These are phyloP conservation scores for Ascoidea rubescens DNA, from an alignment of 805 yeast genomes.

Conservation along the genomic window DNA sequence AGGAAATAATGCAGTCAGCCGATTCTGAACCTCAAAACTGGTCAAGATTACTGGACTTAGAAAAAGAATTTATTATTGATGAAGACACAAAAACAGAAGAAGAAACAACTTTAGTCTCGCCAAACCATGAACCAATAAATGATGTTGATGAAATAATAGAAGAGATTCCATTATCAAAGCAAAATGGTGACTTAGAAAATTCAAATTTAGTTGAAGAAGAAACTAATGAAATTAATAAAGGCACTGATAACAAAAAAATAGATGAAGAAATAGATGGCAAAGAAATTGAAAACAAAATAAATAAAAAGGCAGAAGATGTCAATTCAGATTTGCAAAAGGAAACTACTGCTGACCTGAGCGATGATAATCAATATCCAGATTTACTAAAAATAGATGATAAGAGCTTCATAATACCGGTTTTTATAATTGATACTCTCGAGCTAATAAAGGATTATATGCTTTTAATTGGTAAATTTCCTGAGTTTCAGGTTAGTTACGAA, in stretches of 20 bases:
- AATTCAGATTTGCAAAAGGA: too few species aligned
- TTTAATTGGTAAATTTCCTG: slow-evolving; percentile 26
- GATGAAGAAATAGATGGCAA: background rate
- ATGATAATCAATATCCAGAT: too few species aligned
- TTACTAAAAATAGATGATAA: slow-evolving; percentile 17
- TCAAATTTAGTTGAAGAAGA: background rate
- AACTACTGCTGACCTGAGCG: too few species aligned
- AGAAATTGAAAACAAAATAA: background rate
- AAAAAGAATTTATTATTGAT: background rate
- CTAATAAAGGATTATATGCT: slow-evolving; percentile 26
- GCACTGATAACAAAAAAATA: too few species aligned
- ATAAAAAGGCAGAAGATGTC: slow-evolving; percentile 11
- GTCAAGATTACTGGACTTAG: slow-evolving; percentile 22
- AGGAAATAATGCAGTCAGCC: slow-evolving; percentile 34
- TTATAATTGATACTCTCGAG: slow-evolving; percentile 13
- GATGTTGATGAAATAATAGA: background rate
- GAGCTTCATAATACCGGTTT: slow-evolving; percentile 20
- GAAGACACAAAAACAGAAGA: background rate
- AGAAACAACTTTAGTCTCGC: background rate
- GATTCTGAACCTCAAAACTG: slow-evolving; percentile 34
- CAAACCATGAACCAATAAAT: too few species aligned
- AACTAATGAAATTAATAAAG: background rate
- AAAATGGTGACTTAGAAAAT: background rate
- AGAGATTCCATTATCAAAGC: background rate
- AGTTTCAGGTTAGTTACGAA: slow-evolving; percentile 16